phyloP scores from a whole-genome alignment of 306 rosid species.

The Comarum palustre region DNA sequence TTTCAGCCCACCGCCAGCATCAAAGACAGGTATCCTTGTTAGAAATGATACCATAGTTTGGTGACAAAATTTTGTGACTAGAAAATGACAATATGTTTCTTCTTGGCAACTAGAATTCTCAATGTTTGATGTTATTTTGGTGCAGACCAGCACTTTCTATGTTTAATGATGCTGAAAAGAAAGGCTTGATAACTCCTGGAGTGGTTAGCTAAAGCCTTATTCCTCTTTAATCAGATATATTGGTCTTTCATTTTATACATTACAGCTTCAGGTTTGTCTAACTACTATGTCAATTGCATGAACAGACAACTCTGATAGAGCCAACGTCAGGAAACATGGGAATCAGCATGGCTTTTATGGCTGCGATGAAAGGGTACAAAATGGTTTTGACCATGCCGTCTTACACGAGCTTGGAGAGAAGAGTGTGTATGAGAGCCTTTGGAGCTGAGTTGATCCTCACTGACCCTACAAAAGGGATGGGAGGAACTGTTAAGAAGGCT shows the following conservation, averaged over 20 bases:
- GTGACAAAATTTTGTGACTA: not conserved
- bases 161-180: slow-evolving; percentile 51
- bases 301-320: slow-evolving; percentile 68
- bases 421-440: slow-evolving; percentile 81
- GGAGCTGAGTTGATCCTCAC: slow-evolving; percentile 86
- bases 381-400: slow-evolving; percentile 83
- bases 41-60: not conserved
- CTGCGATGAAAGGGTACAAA: slow-evolving; percentile 78
- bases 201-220: slow-evolving; percentile 33
- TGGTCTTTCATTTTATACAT: not conserved
- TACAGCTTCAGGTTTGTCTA: not conserved
- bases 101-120: not conserved
- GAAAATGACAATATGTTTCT: not conserved
- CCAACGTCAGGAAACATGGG: slow-evolving; percentile 98
- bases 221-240: not conserved
- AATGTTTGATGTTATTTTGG: not conserved
- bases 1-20: slow-evolving; percentile 94
- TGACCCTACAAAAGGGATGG: slow-evolving; percentile 79
- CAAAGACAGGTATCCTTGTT: slow-evolving; percentile 65
- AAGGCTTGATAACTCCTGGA: slow-evolving; percentile 50
- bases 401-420: slow-evolving; percentile 71
- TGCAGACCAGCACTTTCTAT: slow-evolving; percentile 52
- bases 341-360: slow-evolving; percentile 78
- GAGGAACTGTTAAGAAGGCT: slow-evolving; percentile 83
- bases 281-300: slow-evolving; percentile 14